Evolutionary conservation across 2,329 filamentous ascomycete species (phyloP).

Genomic region (Thelonectria blattea): DNA sequence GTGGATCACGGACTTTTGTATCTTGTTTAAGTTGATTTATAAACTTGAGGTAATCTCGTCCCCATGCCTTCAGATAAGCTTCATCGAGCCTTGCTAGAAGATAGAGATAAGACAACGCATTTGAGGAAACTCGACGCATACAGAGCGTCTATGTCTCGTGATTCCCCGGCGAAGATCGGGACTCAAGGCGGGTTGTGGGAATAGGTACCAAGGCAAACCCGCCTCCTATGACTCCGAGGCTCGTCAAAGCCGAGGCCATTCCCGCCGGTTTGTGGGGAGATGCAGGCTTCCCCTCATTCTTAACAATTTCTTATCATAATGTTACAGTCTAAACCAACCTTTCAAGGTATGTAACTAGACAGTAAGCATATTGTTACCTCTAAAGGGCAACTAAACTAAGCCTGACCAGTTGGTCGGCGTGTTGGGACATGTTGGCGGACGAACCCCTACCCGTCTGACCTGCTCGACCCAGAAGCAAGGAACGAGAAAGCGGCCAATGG

Average conservation of each 20-base stretch:
- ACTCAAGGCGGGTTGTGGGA: not conserved
- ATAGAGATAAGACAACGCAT: not conserved
- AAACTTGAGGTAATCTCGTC: not conserved
- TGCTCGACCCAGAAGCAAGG: not conserved
- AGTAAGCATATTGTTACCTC: no score
- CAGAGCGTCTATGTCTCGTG: not conserved
- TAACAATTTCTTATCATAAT: slow-evolving; percentile 7
- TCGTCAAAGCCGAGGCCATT: slow-evolving; percentile 1
- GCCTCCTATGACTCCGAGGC: not conserved
- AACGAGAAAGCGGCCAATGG: not conserved
- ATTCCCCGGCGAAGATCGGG: not conserved
- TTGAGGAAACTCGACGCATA: not conserved
- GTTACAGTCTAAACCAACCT: not conserved
- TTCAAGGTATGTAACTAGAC: not conserved
- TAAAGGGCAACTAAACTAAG: not conserved
- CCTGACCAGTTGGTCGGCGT: not conserved
- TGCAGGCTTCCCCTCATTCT: slow-evolving; percentile 14
- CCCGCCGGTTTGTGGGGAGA: slow-evolving; percentile 5
- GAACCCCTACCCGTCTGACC: not conserved
- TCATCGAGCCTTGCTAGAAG: not conserved
- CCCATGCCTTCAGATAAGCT: not conserved
- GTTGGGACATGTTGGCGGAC: not conserved
- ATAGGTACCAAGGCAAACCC: not conserved
- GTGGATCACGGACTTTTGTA: not conserved
- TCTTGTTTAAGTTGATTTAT: not conserved